Base-by-base conservation (phyloP, 2,329 filamentous ascomycete species). In the Diplodia seriata region DNA sequence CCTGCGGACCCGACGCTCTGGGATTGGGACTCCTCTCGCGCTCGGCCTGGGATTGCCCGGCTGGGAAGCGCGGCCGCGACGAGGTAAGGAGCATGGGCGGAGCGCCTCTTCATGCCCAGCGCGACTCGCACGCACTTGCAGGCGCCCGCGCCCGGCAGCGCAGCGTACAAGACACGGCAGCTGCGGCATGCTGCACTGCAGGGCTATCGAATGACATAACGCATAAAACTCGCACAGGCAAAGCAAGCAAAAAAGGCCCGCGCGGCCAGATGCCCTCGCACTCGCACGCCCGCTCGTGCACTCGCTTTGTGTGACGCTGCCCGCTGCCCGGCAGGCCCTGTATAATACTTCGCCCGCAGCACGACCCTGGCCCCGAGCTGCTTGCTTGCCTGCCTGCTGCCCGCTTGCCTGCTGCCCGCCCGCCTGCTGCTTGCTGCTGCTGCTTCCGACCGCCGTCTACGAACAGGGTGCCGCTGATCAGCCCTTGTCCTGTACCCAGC, bases 101-200 rank as follows among this genome's bases (percentile, higher is more conserved):
- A 29, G 57, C 40, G 40, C 57, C 43, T 61, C 57, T 61, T 61
- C 57, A 61, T 61, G 57, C 57, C 57, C 57, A 61, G 57, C 57
- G 57, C 57, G 57, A 61, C 57, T 61, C 57, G 57, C 56, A 43
- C 40, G 40, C 40, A 47, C 56, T 61, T 40, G 56, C 40, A 49
- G 57, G 36, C 11, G 56, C 20, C 36, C 36, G 20, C 56, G n/a
- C 18, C 18, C 31, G 38, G 36, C 56, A 40, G 36, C 36, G 38
- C 36, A 38, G 55, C 55, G 53, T 55, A 55, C 53, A 55, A 55
- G 53, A 54, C 53, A 55, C 53, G 53, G 51, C 51, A 54, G 26
- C 12, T 29, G 49, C 49, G 49, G 23, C 50, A 47, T 47, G 43
- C 43, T 53, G 50, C 50, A 53, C 50, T 31, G 53, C 53, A 55